Evolutionary conservation across 2,329 filamentous ascomycete genomes (phyloP), one percentile per base, ranked within the genome.

Genomic region (Leptographium procerum): DNA sequence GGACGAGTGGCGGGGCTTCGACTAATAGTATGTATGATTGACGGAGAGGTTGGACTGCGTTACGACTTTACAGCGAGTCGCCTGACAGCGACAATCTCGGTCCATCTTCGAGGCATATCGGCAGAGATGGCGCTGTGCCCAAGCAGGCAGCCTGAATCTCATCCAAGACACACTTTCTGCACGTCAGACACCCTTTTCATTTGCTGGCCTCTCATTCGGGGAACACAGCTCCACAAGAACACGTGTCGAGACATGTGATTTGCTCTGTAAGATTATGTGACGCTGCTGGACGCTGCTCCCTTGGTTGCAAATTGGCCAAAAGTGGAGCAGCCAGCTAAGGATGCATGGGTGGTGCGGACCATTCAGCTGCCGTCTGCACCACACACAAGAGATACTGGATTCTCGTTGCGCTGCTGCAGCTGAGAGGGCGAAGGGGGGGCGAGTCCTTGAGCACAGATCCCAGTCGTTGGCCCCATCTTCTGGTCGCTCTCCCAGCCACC

Each of bases 191-290:
- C 16, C 4, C 11, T n/a, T 26, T 31, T 29, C 16, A 11, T n/a
- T 13, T n/a, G 29, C 7, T 14, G 29, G 29, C 31, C 29, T 40
- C 28, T 28, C 7, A n/a, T 40, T 40, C n/a, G 31, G 4, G 14
- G 29, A 22, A 29, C 16, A n/a, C 16, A 8, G 26, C 11, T 22
- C 52, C 34, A 47, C 26, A 45, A 55, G 53, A 55, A 55, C 53
- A 55, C 53, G 53, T 55, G 53, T 45, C 26, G 16, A 22, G 40
- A 26, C 53, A 55, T 55, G 53, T 55, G 53, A 55, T 33, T 33
- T 13, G 53, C 33, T 2, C 13, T 9, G 50, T 22, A 31, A 34
- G 28, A 52, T 52, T 33, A 13, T 22, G 29, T n/a, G 11, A 16
- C 13, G 13, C 1, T 48, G 47, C 40, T n/a, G 7, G 11, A 16